Base-by-base conservation (phyloP, 1,284 basidiomycete genomes). In the Ceraceosorus guamensis region DNA sequence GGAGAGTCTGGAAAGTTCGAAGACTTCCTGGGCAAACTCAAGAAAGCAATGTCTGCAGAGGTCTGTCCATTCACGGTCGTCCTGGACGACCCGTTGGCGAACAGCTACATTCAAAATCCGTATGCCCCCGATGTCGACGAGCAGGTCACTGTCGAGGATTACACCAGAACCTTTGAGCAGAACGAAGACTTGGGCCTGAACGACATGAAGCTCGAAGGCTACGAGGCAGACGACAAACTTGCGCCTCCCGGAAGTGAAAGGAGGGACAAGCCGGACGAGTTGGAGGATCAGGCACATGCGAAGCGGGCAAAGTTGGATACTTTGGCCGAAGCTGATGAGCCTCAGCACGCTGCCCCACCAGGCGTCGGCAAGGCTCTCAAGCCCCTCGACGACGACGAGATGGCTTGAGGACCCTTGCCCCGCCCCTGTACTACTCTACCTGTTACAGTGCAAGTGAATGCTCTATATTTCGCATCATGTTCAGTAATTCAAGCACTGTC, bases 171-270 rank as follows among this genome's bases (percentile, higher is more conserved):
- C 5, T 88, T 83, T 80, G 85, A 91, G 55, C 91, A 98, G 80
- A 92, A 98, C 73, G 93, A 98, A 76, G 90, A 92, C 54, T 80
- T 98, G 8, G 95, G 95, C 0, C 76, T 98, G 72, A 97, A 96
- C 75, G 95, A 98, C 76, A 98, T 98, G 79, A 87, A 89, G 64
- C 85, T 95, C 5, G 71, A 73, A 31, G 57, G 63, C 41, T 73
- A 73, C 56, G 51, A 49, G 34, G 41, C 37, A 24, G 55, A 57
- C 16, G 33, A 44, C 14, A 46, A 30, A 31, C 39, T n/a, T n/a
- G n/a, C n/a, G n/a, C n/a, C n/a, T n/a, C n/a, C n/a, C n/a, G n/a
- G n/a, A n/a, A 45, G 48, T 53, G 52, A 46, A 33, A 44, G 16
- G 10, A 48, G 46, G 52, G 48, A 24, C 37, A 41, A n/a, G 37